These are phyloP conservation scores for Venturia pyrina DNA, from an alignment of 2,329 filamentous ascomycete species.

Conservation along the genomic window DNA sequence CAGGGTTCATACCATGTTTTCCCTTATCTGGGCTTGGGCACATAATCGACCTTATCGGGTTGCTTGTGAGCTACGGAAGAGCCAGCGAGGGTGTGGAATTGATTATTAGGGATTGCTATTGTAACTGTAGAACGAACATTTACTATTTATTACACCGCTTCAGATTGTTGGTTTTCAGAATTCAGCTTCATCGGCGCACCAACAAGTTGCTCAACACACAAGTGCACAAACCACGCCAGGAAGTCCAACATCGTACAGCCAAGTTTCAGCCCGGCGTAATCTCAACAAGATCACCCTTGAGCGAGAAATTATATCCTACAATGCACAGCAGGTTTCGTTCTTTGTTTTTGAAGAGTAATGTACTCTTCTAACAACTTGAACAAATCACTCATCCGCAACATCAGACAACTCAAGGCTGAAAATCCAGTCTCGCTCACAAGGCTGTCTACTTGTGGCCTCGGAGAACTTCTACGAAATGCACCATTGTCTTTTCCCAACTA, in stretches of 20 bases:
- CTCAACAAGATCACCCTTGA: not conserved
- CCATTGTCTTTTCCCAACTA: not conserved
- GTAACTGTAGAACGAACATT: slow-evolving; percentile 3
- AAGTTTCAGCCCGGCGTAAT: not conserved
- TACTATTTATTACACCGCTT: not conserved
- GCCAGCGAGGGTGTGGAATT: not conserved
- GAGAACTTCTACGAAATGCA: not conserved
- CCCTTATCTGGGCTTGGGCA: not conserved
- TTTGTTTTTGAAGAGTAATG: not conserved
- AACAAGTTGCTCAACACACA: no score
- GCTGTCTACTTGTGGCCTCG: not conserved
- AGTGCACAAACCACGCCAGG: no score
- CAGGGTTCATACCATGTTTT: slow-evolving; percentile 1
- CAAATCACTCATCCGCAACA: not conserved
- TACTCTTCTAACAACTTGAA: not conserved
- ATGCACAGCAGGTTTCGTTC: not conserved
- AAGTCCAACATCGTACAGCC: no score
- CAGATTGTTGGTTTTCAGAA: not conserved
- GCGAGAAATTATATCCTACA: not conserved
- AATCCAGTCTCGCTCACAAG: not conserved
- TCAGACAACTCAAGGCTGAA: not conserved
- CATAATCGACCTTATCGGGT: slow-evolving; percentile 1
- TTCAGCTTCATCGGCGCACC: no score
- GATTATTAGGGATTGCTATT: not conserved
- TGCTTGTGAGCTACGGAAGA: not conserved